Conservation (phyloP, 2,329 filamentous ascomycete genomes). For the Aspergillus carbonarius region DNA sequence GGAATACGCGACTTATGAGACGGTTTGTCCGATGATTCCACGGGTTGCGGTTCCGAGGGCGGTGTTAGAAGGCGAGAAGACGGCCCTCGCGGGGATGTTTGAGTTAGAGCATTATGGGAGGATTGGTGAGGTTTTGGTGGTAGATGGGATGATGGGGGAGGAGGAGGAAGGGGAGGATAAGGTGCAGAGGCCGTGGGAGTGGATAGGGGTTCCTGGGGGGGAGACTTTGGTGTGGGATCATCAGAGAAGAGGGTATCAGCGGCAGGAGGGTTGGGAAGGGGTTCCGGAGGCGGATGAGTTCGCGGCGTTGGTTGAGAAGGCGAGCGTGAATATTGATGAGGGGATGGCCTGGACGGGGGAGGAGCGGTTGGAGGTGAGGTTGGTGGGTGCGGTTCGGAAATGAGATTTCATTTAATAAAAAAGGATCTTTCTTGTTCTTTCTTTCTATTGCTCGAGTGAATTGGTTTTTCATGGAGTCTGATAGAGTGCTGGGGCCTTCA, state of each 20-base stretch:
- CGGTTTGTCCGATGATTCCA: not conserved
- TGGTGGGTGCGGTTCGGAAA: not conserved
- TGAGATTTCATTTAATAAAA: too few species aligned
- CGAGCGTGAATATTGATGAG: not conserved
- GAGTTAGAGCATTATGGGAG: not conserved
- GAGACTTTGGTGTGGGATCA: not conserved
- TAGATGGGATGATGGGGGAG: not conserved
- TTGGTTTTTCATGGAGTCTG: too few species aligned
- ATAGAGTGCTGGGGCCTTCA: too few species aligned
- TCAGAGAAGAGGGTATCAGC: not conserved
- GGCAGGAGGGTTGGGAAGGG: not conserved
- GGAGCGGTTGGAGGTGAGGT: not conserved
- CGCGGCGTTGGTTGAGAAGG: not conserved
- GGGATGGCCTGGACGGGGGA: not conserved
- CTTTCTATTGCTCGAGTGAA: too few species aligned
- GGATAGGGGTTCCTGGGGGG: not conserved
- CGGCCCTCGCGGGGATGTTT: not conserved
- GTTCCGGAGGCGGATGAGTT: not conserved
- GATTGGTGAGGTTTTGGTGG: not conserved
- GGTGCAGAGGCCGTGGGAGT: not conserved
- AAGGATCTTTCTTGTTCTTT: too few species aligned
- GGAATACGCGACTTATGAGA: not conserved
- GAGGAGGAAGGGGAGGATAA: constrained; percentile 20
- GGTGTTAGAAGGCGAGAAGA: not conserved
- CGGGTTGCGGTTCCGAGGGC: not conserved